Percentiles rank a stretch among this genome's conserved stretches.
phyloP scores from a whole-genome alignment of 1,284 basidiomycete species.

The Rhodotorula glutinis region DNA sequence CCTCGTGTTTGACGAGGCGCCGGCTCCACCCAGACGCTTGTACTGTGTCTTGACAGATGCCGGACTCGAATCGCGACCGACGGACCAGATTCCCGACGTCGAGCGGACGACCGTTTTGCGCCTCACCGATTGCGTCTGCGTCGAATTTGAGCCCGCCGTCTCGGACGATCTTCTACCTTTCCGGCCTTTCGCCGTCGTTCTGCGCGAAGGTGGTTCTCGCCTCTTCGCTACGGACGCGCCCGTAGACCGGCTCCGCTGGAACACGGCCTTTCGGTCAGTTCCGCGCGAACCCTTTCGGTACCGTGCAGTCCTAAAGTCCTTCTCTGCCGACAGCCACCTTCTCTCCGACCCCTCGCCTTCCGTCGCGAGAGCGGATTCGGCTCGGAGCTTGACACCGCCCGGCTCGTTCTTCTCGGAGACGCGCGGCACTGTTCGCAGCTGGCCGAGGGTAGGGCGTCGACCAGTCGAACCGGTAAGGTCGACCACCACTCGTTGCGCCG shows the following conservation, averaged over 20 bases:
- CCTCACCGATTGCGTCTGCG: background rate
- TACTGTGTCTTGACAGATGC: constrained; percentile 21
- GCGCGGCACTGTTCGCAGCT: background rate
- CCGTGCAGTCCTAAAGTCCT: background rate
- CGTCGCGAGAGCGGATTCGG: background rate
- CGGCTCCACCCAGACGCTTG: background rate
- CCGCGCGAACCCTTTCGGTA: background rate
- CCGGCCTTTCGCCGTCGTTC: constrained; percentile 13
- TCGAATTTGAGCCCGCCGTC: constrained; percentile 12
- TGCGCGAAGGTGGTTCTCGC: background rate
- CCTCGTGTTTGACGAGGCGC: background rate
- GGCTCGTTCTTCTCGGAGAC: constrained; percentile 14
- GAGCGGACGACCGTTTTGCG: background rate
- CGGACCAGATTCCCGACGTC: constrained; percentile 10
- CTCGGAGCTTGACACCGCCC: constrained; percentile 1
- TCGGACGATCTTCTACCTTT: background rate
- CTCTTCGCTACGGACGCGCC: constrained; percentile 7
- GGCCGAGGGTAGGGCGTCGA: background rate
- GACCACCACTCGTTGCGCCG: no score
- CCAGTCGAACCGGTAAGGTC: no score
- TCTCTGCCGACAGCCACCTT: no score
- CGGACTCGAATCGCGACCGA: constrained; percentile 20
- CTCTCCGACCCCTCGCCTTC: no score
- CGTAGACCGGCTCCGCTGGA: constrained; percentile 16
- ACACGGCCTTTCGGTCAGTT: constrained; percentile 18